phyloP scores from a whole-genome alignment of 768 basidiomycete species.

The Xerocomellus chrysenteron region DNA sequence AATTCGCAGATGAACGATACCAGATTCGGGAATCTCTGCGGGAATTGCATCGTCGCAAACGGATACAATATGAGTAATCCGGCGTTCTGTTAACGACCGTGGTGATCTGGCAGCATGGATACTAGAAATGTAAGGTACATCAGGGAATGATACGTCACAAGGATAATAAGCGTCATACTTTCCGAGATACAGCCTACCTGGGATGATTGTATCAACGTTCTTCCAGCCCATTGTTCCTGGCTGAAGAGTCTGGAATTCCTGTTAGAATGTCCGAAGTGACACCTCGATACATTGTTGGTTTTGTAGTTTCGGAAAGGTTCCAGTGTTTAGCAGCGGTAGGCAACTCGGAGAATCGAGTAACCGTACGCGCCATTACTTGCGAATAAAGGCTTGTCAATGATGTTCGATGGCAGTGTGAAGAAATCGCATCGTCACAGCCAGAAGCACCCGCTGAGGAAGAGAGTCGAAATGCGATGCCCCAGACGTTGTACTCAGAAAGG shows the following conservation, averaged over 20 bases:
- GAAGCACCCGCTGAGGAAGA: slow-evolving; percentile 24
- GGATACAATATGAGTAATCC: slow-evolving; percentile 77
- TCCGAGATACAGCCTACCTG: slow-evolving; percentile 66
- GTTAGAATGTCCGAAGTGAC: slow-evolving; percentile 22
- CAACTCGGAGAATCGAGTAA: slow-evolving; percentile 33
- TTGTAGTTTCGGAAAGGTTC: slow-evolving; percentile 30
- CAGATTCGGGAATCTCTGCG: slow-evolving; percentile 67
- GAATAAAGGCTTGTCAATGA: slow-evolving; percentile 20
- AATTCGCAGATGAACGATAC: slow-evolving; percentile 68
- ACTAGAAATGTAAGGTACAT: slow-evolving; percentile 46
- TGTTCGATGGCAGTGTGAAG: slow-evolving; percentile 33
- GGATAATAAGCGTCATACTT: slow-evolving; percentile 51
- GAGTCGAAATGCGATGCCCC: slow-evolving; percentile 27
- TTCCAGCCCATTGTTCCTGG: slow-evolving; percentile 47
- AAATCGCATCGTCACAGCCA: slow-evolving; percentile 34
- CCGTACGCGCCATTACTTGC: slow-evolving; percentile 27
- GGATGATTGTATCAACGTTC: slow-evolving; percentile 67
- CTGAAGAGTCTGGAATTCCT: slow-evolving; percentile 29
- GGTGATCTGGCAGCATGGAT: slow-evolving; percentile 70
- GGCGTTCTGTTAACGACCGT: slow-evolving; percentile 67
- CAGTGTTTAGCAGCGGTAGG: slow-evolving; percentile 23
- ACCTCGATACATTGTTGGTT: slow-evolving; percentile 31
- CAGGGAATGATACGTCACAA: slow-evolving; percentile 38
- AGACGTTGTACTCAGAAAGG: slow-evolving; percentile 33
- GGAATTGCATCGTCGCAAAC: slow-evolving; percentile 74